Evolutionary conservation across 352 stramenopile genomes (phyloP).

Genomic region (Thalassiosira allenii): DNA sequence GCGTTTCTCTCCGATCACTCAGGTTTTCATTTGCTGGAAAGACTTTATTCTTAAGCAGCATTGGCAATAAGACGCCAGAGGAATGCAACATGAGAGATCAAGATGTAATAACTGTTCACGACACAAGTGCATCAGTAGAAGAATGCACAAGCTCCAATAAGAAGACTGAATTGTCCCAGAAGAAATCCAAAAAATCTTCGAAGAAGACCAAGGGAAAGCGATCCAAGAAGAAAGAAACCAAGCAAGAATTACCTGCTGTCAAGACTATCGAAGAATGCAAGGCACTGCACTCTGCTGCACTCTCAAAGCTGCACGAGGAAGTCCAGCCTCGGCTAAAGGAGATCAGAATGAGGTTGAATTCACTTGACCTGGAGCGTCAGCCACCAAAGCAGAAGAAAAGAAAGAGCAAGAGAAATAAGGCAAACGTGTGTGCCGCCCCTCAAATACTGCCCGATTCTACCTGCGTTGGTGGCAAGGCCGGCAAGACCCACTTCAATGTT

Average conservation of each 20-base stretch:
- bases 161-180: background rate
- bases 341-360: conserved; percentile 33
- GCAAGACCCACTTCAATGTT: conserved; percentile 24
- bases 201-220: conserved; percentile 1
- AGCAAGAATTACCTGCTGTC: background rate
- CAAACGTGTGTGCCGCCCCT: background rate
- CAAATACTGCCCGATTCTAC: background rate
- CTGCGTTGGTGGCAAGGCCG: conserved; percentile 28
- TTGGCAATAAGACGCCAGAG: conserved; percentile 29
- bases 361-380: conserved; percentile 20
- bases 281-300: conserved; percentile 11
- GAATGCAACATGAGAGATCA: conserved; percentile 36
- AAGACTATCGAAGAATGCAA: conserved; percentile 26
- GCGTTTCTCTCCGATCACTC: conserved; percentile 21
- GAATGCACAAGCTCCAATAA: background rate
- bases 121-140: background rate
- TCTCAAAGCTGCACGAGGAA: conserved; percentile 34
- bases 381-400: conserved; percentile 21
- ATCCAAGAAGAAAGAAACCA: background rate
- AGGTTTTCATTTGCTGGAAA: conserved; percentile 28
- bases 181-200: background rate
- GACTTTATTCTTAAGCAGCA: conserved; percentile 36
- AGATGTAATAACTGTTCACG: conserved; percentile 26
- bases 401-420: background rate
- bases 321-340: conserved; percentile 26